Evolutionary conservation across 495 filamentous ascomycete species (phyloP).

Genomic region (Annulohypoxylon bovei): DNA sequence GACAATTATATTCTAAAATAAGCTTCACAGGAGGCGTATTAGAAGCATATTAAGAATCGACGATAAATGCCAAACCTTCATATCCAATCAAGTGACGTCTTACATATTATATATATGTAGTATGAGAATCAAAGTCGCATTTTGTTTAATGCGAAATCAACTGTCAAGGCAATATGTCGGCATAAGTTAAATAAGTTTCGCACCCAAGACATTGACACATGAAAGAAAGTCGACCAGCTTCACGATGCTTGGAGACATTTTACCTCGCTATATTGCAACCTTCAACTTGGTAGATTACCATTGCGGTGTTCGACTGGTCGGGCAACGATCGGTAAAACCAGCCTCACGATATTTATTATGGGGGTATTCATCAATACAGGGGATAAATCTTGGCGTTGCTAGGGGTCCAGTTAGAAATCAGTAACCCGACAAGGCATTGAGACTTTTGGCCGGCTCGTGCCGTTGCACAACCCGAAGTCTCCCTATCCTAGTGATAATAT

Average conservation of each 20-base stretch:
- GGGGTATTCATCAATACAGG: slow-evolving; percentile 18
- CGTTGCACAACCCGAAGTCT: slow-evolving; percentile 5
- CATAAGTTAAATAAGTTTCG: not conserved
- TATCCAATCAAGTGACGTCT: not conserved
- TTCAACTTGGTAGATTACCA: slow-evolving; percentile 1
- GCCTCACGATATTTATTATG: slow-evolving; percentile 10
- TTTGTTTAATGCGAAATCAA: not conserved
- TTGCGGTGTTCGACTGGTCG: not conserved
- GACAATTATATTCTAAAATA: not conserved
- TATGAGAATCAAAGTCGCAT: not conserved
- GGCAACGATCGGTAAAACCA: slow-evolving; percentile 13
- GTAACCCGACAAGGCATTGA: not conserved
- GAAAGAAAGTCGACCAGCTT: slow-evolving; percentile 6
- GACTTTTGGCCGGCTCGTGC: slow-evolving; percentile 22
- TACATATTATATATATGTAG: too few species aligned
- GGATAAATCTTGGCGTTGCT: slow-evolving; percentile 18
- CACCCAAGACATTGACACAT: not conserved
- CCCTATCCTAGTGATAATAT: not conserved
- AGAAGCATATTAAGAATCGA: not conserved
- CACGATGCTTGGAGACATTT: not conserved
- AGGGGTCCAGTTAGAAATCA: slow-evolving; percentile 11
- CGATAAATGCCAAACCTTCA: too few species aligned
- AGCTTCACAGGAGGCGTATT: not conserved
- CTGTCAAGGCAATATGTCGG: not conserved
- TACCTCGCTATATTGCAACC: not conserved